Evolutionary conservation across 169 alveolate genomes (phyloP).

Genomic region (Cryptosporidium andersoni): DNA sequence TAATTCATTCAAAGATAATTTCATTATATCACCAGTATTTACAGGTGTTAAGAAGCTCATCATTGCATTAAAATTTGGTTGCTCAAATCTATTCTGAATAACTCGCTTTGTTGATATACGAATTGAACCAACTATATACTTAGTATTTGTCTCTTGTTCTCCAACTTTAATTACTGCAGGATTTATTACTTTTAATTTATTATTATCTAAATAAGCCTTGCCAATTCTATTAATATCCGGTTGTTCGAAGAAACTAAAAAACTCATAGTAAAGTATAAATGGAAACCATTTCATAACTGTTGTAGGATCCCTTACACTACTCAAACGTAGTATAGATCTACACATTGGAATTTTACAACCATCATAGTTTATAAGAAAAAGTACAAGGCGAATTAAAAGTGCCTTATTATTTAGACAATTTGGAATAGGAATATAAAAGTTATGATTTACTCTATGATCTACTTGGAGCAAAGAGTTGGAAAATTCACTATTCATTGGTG

Average conservation of each 20-base stretch:
- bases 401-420: constrained; percentile 51
- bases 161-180: neutral
- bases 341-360: constrained; percentile 46
- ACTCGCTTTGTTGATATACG: constrained; percentile 42
- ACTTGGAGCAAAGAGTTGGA: constrained; percentile 6
- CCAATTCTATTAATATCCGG: neutral
- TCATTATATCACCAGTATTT: neutral
- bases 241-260: neutral
- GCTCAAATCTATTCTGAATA: constrained; percentile 51
- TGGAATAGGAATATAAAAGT: constrained; percentile 66
- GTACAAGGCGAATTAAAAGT: constrained; percentile 40
- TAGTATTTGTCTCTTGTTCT: neutral
- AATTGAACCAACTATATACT: constrained; percentile 46
- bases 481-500: neutral
- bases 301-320: constrained; percentile 64
- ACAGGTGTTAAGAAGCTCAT: constrained; percentile 28
- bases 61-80: constrained; percentile 33
- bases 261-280: constrained; percentile 32
- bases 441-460: constrained; percentile 42
- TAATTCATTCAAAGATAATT: constrained; percentile 24
- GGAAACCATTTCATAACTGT: constrained; percentile 71
- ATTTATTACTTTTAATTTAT: neutral
- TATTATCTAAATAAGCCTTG: neutral
- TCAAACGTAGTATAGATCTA: constrained; percentile 48
- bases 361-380: constrained; percentile 31